phyloP scores from a whole-genome alignment of 2,329 filamentous ascomycete species.

The Pseudocercospora fuligena region DNA sequence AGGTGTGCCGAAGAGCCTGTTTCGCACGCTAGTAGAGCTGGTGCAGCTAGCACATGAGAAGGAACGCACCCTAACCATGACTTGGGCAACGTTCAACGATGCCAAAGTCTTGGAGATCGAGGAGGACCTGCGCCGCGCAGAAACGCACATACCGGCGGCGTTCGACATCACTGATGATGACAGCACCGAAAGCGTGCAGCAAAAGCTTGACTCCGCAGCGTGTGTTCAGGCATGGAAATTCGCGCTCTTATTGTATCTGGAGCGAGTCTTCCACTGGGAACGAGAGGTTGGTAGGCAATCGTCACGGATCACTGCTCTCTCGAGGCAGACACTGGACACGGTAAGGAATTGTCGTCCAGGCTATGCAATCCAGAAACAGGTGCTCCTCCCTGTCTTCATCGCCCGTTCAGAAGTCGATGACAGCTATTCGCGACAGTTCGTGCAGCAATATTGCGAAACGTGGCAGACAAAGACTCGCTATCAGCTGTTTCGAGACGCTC shows the following conservation, averaged over 20 bases:
- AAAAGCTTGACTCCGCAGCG: constrained; percentile 1
- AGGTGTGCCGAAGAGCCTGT: constrained; percentile 8
- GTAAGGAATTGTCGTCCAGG: neutral
- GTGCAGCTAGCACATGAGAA: constrained; percentile 13
- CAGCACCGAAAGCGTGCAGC: neutral
- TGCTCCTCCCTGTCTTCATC: constrained; percentile 11
- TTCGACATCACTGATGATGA: constrained; percentile 2
- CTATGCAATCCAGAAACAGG: constrained; percentile 6
- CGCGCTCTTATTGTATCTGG: constrained; percentile 4
- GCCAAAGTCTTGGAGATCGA: constrained; percentile 2
- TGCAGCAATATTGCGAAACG: constrained; percentile 7
- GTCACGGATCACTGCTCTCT: neutral
- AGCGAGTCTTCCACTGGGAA: constrained; percentile 6
- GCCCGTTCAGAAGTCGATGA: constrained; percentile 11
- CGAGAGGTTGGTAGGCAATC: neutral
- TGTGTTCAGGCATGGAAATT: constrained; percentile 13
- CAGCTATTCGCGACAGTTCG: constrained; percentile 4
- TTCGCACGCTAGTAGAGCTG: constrained; percentile 5
- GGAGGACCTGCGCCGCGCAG: neutral
- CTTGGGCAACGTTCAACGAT: constrained; percentile 4
- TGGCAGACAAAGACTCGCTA: constrained; percentile 15
- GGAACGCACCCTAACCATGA: constrained; percentile 6
- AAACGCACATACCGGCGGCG: constrained; percentile 2
- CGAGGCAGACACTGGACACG: constrained; percentile 1
- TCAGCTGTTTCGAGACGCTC: constrained; percentile 12